A percentile compares a stretch with the other conserved stretches of the same genome.
phyloP scores from a whole-genome alignment of 2,329 filamentous ascomycete genomes.

The Paecilomyces sp. region DNA sequence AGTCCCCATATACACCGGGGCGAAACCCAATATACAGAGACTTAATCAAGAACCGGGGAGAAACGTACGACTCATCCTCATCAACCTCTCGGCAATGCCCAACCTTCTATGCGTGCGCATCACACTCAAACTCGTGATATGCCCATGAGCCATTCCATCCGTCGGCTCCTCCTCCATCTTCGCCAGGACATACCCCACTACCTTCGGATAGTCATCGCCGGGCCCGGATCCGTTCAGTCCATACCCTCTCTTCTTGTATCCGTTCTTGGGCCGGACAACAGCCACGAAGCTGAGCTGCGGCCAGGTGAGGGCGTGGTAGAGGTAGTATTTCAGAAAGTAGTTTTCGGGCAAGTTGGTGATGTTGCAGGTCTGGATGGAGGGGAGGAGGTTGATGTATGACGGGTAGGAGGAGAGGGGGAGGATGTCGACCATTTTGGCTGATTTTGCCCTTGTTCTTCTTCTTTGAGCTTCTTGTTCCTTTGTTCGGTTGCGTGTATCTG shows the following conservation, averaged over 20 bases:
- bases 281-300: conserved; percentile 95
- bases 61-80: conserved; percentile 84
- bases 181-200: conserved; percentile 97
- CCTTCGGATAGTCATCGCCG: conserved; percentile 72
- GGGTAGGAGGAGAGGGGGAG: conserved; percentile 40
- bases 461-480: neutral
- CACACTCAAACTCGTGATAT: conserved; percentile 90
- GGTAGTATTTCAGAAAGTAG: conserved; percentile 99
- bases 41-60: neutral
- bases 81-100: conserved; percentile 93
- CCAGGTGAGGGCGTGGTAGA: conserved; percentile 98
- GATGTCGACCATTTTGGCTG: conserved; percentile 41
- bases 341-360: conserved; percentile 98
- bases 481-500: neutral
- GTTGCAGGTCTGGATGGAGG: conserved; percentile 89
- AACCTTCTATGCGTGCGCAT: conserved; percentile 91
- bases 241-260: conserved; percentile 64
- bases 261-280: conserved; percentile 76
- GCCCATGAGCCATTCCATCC: conserved; percentile 86
- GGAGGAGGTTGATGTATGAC: conserved; percentile 74
- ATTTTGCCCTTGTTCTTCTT: neutral
- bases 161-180: conserved; percentile 99
- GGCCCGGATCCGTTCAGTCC: conserved; percentile 13
- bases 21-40: no score
- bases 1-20: no score